Percentiles rank a stretch among this genome's conserved stretches.
These are phyloP conservation scores for Ganoderma sp. DNA, from an alignment of 1,284 basidiomycete species.

Conservation along the genomic window DNA sequence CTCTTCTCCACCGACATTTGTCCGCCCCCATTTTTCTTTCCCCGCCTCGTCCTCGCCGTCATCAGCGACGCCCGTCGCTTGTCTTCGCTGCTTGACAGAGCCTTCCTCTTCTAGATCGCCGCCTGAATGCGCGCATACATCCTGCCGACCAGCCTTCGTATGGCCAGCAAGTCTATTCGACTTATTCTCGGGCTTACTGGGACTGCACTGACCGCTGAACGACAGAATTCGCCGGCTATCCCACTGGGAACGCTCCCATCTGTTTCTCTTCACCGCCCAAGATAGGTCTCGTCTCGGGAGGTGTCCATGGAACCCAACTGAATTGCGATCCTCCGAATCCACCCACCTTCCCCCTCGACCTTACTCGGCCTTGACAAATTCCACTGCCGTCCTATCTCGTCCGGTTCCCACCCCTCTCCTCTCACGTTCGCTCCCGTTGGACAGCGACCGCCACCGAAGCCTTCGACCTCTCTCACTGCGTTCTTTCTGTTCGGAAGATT, in stretches of 20 bases:
- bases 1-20: conserved; percentile 25
- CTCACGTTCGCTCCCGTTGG: conserved; percentile 16
- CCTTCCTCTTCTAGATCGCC: not conserved
- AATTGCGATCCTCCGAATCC: conserved; percentile 27
- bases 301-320: conserved; percentile 23
- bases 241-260: conserved; percentile 30
- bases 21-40: conserved; percentile 14
- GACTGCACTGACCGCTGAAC: not conserved
- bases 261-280: conserved; percentile 20
- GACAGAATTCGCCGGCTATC: conserved; percentile 28
- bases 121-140: conserved; percentile 13
- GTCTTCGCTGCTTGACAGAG: not conserved
- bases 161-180: conserved; percentile 17
- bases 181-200: conserved; percentile 20
- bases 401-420: conserved; percentile 16
- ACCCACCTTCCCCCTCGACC: conserved; percentile 14
- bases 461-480: conserved; percentile 11
- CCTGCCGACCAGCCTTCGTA: conserved; percentile 1
- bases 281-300: conserved; percentile 28
- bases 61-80: not conserved
- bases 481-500: conserved; percentile 7
- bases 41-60: not conserved
- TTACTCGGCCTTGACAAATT: conserved; percentile 16
- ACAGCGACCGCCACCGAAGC: conserved; percentile 21
- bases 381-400: conserved; percentile 26